phyloP scores from a whole-genome alignment of 2,329 filamentous ascomycete species.

The Plectosphaerella cucumerina region DNA sequence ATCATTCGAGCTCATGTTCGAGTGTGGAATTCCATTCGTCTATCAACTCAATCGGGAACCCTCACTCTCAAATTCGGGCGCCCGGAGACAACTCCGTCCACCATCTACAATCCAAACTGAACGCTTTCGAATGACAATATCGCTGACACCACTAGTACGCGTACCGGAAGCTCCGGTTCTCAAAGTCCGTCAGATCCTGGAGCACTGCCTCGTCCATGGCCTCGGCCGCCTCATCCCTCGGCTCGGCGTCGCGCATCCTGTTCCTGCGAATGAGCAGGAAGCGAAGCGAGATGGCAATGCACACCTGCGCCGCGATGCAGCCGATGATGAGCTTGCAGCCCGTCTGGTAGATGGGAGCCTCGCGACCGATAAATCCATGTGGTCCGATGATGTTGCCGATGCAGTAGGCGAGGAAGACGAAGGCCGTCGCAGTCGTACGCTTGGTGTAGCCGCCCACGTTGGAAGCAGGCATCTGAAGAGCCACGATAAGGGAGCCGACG shows the following conservation, averaged over 20 bases:
- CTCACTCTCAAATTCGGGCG: too few relatives aligned
- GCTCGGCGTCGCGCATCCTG: conserved; percentile 27
- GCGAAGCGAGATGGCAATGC: conserved; percentile 27
- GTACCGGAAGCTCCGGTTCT: conserved; percentile 17
- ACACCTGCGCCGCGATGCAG: conserved; percentile 37
- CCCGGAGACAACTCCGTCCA: too few relatives aligned
- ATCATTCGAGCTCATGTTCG: too few relatives aligned
- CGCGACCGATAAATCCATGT: conserved; percentile 28
- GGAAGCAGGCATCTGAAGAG: conserved; percentile 45
- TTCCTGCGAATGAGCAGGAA: conserved; percentile 30
- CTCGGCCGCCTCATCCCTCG: conserved; percentile 25
- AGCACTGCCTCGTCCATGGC: conserved; percentile 21
- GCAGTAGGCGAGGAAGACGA: conserved; percentile 41
- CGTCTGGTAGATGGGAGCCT: conserved; percentile 40
- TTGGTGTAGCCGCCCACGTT: conserved; percentile 46
- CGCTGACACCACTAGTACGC: conserved; percentile 9
- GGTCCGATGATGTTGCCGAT: conserved; percentile 32
- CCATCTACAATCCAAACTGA: too few relatives aligned
- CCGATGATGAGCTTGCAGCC: conserved; percentile 47
- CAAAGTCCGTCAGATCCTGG: conserved; percentile 29
- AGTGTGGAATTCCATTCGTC: too few relatives aligned
- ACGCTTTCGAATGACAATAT: too few relatives aligned
- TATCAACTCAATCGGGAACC: too few relatives aligned
- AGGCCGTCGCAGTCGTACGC: conserved; percentile 36
- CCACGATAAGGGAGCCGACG: conserved; percentile 42